Conservation (phyloP, 73 alveolate species). For the Tetrahymena elliotti region DNA sequence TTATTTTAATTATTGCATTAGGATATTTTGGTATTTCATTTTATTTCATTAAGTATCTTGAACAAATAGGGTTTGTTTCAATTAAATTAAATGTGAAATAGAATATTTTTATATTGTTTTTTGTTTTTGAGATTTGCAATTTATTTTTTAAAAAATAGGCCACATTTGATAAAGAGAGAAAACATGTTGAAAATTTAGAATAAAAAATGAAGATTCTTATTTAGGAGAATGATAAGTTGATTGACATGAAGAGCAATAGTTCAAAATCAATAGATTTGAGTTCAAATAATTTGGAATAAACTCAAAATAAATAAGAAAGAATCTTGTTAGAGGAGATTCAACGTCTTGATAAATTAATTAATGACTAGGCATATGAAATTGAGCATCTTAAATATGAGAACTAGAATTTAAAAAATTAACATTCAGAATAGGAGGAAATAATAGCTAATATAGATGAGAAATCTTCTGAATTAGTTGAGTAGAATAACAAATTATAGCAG, state of each 20-base stretch:
- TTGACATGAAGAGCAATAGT: neutral
- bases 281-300: neutral
- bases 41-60: neutral
- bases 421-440: neutral
- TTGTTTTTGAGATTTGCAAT: neutral
- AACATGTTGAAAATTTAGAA: neutral
- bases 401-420: neutral
- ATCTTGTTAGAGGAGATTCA: neutral
- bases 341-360: neutral
- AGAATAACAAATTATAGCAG: neutral
- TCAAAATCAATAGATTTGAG: neutral
- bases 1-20: neutral
- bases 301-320: neutral
- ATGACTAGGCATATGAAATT: neutral
- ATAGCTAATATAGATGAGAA: neutral
- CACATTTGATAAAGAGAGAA: neutral
- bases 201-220: neutral
- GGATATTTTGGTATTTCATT: too few species aligned
- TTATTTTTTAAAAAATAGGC: neutral
- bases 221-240: neutral
- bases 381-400: neutral
- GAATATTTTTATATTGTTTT: too few species aligned
- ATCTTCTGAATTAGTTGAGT: neutral
- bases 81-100: neutral
- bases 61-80: neutral